Conservation (phyloP, 352 stramenopile genomes). For the Globisporangium apiculatum region DNA sequence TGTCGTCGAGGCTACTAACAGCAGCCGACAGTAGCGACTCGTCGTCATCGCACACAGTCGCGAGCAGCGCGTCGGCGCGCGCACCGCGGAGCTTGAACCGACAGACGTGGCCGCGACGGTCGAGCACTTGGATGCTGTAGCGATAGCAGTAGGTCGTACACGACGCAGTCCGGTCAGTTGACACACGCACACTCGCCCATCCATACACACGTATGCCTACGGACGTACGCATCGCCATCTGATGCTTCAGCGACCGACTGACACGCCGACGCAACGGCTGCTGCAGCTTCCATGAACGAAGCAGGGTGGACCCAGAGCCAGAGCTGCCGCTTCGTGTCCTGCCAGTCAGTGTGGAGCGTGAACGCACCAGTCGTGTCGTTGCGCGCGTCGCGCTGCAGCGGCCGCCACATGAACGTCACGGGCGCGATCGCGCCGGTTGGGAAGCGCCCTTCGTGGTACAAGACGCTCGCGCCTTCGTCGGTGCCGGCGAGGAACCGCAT, state of each 20-base stretch:
- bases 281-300: slow-evolving; percentile 65
- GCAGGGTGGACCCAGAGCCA: slow-evolving; percentile 79
- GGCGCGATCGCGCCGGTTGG: slow-evolving; percentile 56
- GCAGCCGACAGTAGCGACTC: no score
- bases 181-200: background rate
- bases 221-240: slow-evolving; percentile 25
- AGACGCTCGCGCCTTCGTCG: slow-evolving; percentile 40
- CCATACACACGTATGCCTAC: background rate
- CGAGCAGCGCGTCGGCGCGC: slow-evolving; percentile 29
- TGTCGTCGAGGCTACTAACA: no score
- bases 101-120: slow-evolving; percentile 58
- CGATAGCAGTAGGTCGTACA: background rate
- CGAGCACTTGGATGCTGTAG: slow-evolving; percentile 43
- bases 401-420: slow-evolving; percentile 72
- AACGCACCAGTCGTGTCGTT: slow-evolving; percentile 12
- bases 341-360: slow-evolving; percentile 30
- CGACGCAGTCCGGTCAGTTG: background rate
- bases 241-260: slow-evolving; percentile 21
- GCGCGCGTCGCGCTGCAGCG: slow-evolving; percentile 27
- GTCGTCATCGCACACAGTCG: slow-evolving; percentile 12
- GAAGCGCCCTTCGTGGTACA: slow-evolving; percentile 53
- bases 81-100: slow-evolving; percentile 62
- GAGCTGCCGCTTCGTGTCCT: slow-evolving; percentile 49
- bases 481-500: slow-evolving; percentile 36
- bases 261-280: slow-evolving; percentile 47